These are phyloP conservation scores for Closterium sp. DNA, from an alignment of 139 green algal genomes.

Conservation along the genomic window DNA sequence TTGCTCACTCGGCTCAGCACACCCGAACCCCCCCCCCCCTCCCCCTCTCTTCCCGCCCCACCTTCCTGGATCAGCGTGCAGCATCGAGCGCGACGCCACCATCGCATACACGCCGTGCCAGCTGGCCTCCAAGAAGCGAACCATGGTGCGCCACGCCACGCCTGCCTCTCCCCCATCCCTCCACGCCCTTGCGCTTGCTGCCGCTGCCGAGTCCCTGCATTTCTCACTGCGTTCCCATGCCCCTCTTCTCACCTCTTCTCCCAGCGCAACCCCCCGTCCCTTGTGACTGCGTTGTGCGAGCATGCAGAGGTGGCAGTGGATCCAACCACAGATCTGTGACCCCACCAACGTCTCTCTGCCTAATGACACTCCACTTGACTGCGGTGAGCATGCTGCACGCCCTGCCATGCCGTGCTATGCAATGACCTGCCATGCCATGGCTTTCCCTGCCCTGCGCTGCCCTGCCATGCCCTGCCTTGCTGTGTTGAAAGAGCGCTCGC, in stretches of 20 bases:
- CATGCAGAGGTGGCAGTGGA: conserved; percentile 16
- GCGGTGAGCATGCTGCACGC: too few species aligned
- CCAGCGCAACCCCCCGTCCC: too few species aligned
- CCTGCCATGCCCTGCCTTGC: neutral
- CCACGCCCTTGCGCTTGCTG: neutral
- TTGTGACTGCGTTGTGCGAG: too few species aligned
- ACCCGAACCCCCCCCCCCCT: too few species aligned
- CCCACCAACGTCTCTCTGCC: neutral
- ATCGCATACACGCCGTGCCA: neutral
- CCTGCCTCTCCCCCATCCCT: neutral
- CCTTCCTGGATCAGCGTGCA: neutral
- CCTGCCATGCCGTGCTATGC: neutral
- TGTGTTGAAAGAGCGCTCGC: too few species aligned
- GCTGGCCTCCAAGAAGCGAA: neutral
- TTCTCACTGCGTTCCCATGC: neutral
- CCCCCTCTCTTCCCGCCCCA: neutral
- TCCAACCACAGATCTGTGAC: conserved; percentile 16
- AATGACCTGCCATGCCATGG: neutral
- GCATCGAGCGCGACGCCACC: neutral
- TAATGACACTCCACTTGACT: neutral
- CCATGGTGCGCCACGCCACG: neutral
- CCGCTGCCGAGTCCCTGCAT: neutral
- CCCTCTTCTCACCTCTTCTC: too few species aligned
- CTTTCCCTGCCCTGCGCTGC: too few species aligned
- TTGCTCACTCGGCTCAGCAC: too few species aligned